Percentiles rank a stretch among this genome's conserved stretches.
Evolutionary conservation across 495 filamentous ascomycete species (phyloP).

Genomic region (Podospora anserina): DNA sequence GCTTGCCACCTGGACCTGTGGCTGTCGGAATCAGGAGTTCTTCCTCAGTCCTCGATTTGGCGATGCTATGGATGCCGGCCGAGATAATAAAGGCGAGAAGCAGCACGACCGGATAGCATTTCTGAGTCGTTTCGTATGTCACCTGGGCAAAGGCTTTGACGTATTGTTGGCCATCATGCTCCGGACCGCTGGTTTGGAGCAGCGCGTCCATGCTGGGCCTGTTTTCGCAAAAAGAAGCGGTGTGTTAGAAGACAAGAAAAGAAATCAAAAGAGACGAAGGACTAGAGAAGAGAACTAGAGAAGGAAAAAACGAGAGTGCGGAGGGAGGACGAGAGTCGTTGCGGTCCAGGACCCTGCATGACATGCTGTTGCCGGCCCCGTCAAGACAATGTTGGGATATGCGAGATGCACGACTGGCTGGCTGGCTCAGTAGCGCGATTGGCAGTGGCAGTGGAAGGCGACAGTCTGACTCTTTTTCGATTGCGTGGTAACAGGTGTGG

Average conservation of each 20-base stretch:
- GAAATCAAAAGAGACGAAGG: neutral
- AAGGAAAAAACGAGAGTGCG: neutral
- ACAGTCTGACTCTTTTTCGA: neutral
- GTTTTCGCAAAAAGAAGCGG: conserved; percentile 1
- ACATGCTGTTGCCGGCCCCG: conserved; percentile 7
- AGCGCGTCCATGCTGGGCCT: conserved; percentile 32
- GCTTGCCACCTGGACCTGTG: conserved; percentile 74
- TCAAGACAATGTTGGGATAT: conserved; percentile 8
- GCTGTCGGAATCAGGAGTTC: conserved; percentile 37
- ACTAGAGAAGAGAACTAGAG: neutral
- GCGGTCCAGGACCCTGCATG: conserved; percentile 16
- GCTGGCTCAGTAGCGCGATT: conserved; percentile 2
- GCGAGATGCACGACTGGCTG: neutral
- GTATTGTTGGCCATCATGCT: conserved; percentile 19
- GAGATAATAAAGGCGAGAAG: conserved; percentile 43
- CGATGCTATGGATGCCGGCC: conserved; percentile 43
- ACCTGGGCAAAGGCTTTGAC: conserved; percentile 31
- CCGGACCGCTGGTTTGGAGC: conserved; percentile 14
- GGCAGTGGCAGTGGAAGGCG: conserved; percentile 10
- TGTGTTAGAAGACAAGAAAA: conserved; percentile 18
- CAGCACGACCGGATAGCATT: conserved; percentile 43
- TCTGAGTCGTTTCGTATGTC: conserved; percentile 39
- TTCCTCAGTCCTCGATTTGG: conserved; percentile 44
- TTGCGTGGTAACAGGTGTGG: neutral
- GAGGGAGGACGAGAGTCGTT: neutral